These are phyloP conservation scores for Emericellopsis terricola DNA, from an alignment of 495 filamentous ascomycete genomes.

Conservation along the genomic window DNA sequence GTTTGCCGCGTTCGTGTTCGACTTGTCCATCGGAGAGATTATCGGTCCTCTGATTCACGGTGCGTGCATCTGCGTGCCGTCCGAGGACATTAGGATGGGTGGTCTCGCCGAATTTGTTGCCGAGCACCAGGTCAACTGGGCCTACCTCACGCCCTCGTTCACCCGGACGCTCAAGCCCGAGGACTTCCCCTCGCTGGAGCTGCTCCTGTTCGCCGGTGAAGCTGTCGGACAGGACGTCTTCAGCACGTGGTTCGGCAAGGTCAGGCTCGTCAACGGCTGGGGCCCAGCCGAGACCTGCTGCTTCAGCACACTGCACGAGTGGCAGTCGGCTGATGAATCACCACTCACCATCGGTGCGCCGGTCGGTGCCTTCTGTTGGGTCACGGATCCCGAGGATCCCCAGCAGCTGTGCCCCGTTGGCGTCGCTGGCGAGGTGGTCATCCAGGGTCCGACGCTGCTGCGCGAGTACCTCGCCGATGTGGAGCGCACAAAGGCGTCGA, in stretches of 20 bases:
- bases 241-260: slow-evolving; percentile 8
- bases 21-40: slow-evolving; percentile 49
- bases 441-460: slow-evolving; percentile 26
- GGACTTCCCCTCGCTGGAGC: neutral
- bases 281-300: slow-evolving; percentile 3
- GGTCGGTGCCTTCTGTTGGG: slow-evolving; percentile 23
- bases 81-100: slow-evolving; percentile 3
- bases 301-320: no score
- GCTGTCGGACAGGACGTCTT: neutral
- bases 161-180: neutral
- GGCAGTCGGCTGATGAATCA: slow-evolving; percentile 5
- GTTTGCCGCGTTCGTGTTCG: slow-evolving; percentile 50
- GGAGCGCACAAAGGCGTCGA: slow-evolving; percentile 2
- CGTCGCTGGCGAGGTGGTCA: slow-evolving; percentile 26
- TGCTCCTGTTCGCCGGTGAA: neutral
- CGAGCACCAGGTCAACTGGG: neutral
- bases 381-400: slow-evolving; percentile 28
- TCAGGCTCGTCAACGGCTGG: slow-evolving; percentile 4
- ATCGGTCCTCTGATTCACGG: slow-evolving; percentile 43
- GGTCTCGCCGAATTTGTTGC: neutral
- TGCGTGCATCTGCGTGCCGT: slow-evolving; percentile 40
- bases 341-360: slow-evolving; percentile 21
- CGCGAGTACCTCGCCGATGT: slow-evolving; percentile 4
- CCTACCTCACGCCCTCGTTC: slow-evolving; percentile 1
- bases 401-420: slow-evolving; percentile 26